Evolutionary conservation across 257 asterid species (phyloP), one percentile per base, ranked within the genome.

Genomic region (Primulina huaijiensis): DNA sequence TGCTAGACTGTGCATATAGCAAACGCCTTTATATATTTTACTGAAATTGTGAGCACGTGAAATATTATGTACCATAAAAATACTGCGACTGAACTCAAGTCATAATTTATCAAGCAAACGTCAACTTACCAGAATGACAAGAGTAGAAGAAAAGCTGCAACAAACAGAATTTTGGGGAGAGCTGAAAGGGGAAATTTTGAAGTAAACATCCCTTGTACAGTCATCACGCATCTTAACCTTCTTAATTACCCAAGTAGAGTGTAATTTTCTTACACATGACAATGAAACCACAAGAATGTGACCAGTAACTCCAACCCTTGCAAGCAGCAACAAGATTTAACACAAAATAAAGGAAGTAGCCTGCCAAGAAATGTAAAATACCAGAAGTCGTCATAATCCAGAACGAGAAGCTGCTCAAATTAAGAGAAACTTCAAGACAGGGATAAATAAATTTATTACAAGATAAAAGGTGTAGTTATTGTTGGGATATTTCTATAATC

Each of bases 281-380:
- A 65, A 87, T 63, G 83, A 93, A 93, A 71, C 99, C 99, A 80
- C 96, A 90, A 40, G 87, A 87, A 76, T 82, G 77, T 35, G 90
- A 87, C 97, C 97, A 93, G 82, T 88, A 87, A 79, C 61, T 72
- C 97, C 99, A 93, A 70, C 83, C 88, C 87, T 90, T 85, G 70
- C 97, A 90, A 71, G 96, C 96, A 66, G 99, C 97, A 79, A 89
- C 84, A 63, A 86, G 85, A 70, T 82, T 81, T 74, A 87, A 81
- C 72, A 86, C 74, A 78, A 90, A 90, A 76, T 90, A 89, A 73
- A 90, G 76, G 82, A 88, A 80, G 83, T 85, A 88, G 73, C 99
- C 99, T 93, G 97, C 80, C 77, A 78, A 53, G 53, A 67, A 75
- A 76, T 72, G 68, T 68, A 74, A 72, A 70, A 74, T 38, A 46